Percentiles rank a stretch among this genome's conserved stretches.
phyloP scores from a whole-genome alignment of 2,329 filamentous ascomycete species.

The Grosmannia serpens region DNA sequence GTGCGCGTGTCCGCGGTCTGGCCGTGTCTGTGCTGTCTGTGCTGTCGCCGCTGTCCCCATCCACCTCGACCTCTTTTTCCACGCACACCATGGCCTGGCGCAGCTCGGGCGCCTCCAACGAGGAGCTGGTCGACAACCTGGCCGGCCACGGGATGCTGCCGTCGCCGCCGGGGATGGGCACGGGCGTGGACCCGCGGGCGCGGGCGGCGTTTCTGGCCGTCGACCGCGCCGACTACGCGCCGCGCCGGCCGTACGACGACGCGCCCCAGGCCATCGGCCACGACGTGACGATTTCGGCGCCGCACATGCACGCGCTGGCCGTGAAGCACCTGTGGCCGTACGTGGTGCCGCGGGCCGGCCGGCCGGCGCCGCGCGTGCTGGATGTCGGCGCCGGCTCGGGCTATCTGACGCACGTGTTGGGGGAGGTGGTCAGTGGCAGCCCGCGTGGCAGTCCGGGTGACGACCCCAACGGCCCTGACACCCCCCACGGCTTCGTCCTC shows the following conservation, averaged over 20 bases:
- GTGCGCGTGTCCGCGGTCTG: background rate
- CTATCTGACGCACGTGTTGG: constrained; percentile 81
- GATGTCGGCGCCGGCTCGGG: constrained; percentile 68
- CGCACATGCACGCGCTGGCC: constrained; percentile 50
- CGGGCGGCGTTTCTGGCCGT: constrained; percentile 79
- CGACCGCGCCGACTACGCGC: constrained; percentile 77
- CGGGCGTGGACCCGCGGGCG: constrained; percentile 47
- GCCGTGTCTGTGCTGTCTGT: background rate
- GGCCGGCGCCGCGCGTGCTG: constrained; percentile 40
- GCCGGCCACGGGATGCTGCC: constrained; percentile 56
- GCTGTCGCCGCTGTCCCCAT: background rate
- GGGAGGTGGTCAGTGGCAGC: constrained; percentile 54
- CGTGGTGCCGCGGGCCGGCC: constrained; percentile 21
- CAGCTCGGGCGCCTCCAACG: constrained; percentile 65
- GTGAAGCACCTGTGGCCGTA: constrained; percentile 36
- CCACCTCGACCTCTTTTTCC: background rate
- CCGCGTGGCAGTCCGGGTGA: no score
- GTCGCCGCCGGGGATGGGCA: background rate
- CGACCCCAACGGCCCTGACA: no score
- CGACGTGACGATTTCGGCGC: constrained; percentile 44
- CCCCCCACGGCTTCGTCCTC: constrained; percentile 47
- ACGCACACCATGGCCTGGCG: constrained; percentile 70
- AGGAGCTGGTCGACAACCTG: constrained; percentile 68
- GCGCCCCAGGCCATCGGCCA: constrained; percentile 44
- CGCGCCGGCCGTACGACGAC: constrained; percentile 55